Evolutionary conservation across 2,329 filamentous ascomycete genomes (phyloP), one percentile per base, ranked within the genome.

Genomic region (Cryphonectria carpinicola): DNA sequence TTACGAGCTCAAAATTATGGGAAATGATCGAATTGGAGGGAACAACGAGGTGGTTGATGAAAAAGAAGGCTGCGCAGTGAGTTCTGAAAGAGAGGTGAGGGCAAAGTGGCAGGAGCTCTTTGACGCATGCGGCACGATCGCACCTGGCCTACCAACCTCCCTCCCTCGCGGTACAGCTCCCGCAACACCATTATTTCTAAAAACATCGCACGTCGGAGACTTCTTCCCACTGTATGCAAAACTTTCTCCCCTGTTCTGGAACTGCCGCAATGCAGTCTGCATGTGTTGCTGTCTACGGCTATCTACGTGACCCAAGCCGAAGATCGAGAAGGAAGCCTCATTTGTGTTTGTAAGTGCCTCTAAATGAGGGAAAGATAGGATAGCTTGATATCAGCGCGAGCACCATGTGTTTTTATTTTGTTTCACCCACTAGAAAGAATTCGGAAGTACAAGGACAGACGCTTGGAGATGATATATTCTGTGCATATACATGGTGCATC

Each of bases 401-500:
- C 37, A 39, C 17, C 32, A 35, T 7, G 13, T 19, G n/a, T 62
- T n/a, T 60, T 25, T 1, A 8, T 14, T 19, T 49, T 22, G 17
- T 11, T 13, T 49, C 22, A 46, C 43, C 8, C 37, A 37, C 37
- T 39, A 39, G 11, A 10, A 10, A 25, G 11, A 28, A 56, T 22
- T 22, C 19, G 19, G 8, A 4, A 35, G 8, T n/a, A 1, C 13
- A 39, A 8, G 19, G 14, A 39, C 28, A 35, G 28, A 49, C 35
- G 39, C 43, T 49, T 35, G 25, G 63, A 65, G 13, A 49, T 65
- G 54, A 35, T 69, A 63, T 56, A 63, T 63, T 37, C 22, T 69
- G n/a, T 66, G 65, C 49, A 46, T 69, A 68, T 64, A 61, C 71
- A 49, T n/a, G 19, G 56, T 65, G 64, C 46, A 46, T 39, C 10